Evolutionary conservation across 352 stramenopile genomes (phyloP).

Genomic region (Phytophthora multivora): DNA sequence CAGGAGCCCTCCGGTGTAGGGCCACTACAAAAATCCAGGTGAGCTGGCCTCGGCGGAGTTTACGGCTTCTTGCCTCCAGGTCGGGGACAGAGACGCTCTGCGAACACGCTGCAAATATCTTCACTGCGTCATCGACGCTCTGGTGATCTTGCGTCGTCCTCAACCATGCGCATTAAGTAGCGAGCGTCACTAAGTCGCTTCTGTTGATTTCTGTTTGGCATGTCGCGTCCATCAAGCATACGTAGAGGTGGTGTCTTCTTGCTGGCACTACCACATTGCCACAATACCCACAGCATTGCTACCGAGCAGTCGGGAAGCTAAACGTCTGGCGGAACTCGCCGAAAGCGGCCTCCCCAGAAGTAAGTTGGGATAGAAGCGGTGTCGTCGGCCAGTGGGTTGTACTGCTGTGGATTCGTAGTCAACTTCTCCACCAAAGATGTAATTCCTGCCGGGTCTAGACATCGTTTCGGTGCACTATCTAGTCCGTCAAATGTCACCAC

Average conservation of each 20-base stretch:
- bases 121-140: slow-evolving; percentile 4
- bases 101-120: background rate
- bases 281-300: slow-evolving; percentile 1
- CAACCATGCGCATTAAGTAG: slow-evolving; percentile 12
- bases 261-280: slow-evolving; percentile 4
- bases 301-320: slow-evolving; percentile 8
- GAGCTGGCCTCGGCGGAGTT: background rate
- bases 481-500: slow-evolving; percentile 15
- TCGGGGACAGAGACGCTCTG: background rate
- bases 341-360: slow-evolving; percentile 5
- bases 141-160: slow-evolving; percentile 4
- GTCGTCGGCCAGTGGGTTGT: background rate
- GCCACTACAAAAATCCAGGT: slow-evolving; percentile 4
- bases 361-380: background rate
- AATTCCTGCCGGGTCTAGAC: background rate
- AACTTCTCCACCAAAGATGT: background rate
- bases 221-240: slow-evolving; percentile 12
- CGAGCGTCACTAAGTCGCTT: slow-evolving; percentile 12
- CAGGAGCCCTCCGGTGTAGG: background rate
- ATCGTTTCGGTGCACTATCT: background rate
- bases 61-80: background rate
- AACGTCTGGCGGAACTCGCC: slow-evolving; percentile 4
- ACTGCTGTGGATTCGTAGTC: background rate
- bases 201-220: slow-evolving; percentile 7
- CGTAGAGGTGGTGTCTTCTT: slow-evolving; percentile 5